Evolutionary conservation across 148 eudicot species (phyloP), one percentile per base, ranked within the genome.

Genomic region (Chenopodium berlandieri): DNA sequence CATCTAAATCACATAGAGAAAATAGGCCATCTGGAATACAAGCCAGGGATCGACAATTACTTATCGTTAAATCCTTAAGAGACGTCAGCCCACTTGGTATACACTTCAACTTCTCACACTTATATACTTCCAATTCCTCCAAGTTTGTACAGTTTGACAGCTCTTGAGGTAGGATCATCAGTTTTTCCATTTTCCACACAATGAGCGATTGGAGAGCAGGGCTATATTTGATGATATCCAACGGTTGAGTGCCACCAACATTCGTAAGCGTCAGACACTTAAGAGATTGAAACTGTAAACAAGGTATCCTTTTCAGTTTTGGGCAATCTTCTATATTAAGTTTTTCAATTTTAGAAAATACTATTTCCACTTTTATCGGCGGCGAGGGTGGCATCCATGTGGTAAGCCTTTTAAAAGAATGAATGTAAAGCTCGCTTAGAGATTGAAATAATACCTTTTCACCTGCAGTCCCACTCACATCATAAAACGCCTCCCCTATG

Each of bases 141-240:
- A 76, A 19, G 5, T 60, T 60, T 23, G 7, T 34, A 34, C 52
- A 60, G 12, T 32, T 60, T 32, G 69, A 76, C 22, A 76, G 4
- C 65, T 76, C 79, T 16, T 60, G 17, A 58, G 79, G 79, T 40
- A 76, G 50, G 30, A 31, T 60, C 22, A 9, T 34, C 52, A 37
- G 0, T 4, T 37, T 37, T 23, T 9, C 6, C 3, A 62, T 22
- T 4, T 16, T 4, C 6, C 8, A 2, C 1, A 22, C 25, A 2
- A 0, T 0, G 1, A 62, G 23, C 0, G 47, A 32, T 10, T 17
- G 58, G 47, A 76, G 68, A 34, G 10, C 0, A 22, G 7, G 0
- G 20, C 23, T 76, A n/a, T 4, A 8, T 76, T 22, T 76, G 11
- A 76, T 76, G 17, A 76, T 76, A 34, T 62, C 69, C 54, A 76